phyloP scores from a whole-genome alignment of 257 asterid species.

The Nemophila menziesii region DNA sequence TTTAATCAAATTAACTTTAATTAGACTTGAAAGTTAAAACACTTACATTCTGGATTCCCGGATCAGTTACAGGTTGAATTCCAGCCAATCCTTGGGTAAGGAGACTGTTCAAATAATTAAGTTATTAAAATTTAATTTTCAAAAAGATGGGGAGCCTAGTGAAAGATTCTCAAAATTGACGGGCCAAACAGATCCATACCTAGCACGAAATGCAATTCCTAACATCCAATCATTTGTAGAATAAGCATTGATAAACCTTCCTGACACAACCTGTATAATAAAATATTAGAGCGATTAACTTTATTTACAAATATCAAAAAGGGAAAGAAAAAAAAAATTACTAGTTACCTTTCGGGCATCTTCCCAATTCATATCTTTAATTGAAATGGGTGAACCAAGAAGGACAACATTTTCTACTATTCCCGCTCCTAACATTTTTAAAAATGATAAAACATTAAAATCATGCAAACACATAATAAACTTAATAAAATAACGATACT shows the following conservation, averaged over 20 bases:
- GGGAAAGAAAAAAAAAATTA: background rate
- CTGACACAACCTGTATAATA: slow-evolving; percentile 67
- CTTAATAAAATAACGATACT: slow-evolving; percentile 1
- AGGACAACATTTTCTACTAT: slow-evolving; percentile 86
- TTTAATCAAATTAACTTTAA: background rate
- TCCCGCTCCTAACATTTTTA: slow-evolving; percentile 45
- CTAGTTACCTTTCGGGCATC: slow-evolving; percentile 68
- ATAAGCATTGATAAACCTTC: slow-evolving; percentile 78
- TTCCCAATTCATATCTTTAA: slow-evolving; percentile 82
- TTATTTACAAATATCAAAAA: background rate
- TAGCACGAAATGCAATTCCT: slow-evolving; percentile 91
- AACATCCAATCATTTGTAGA: slow-evolving; percentile 95
- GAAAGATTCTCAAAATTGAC: background rate
- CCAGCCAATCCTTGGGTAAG: slow-evolving; percentile 96
- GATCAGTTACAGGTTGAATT: slow-evolving; percentile 75
- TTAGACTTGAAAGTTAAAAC: background rate
- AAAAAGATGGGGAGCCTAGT: background rate
- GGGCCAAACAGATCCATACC: slow-evolving; percentile 24
- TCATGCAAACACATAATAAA: slow-evolving; percentile 4
- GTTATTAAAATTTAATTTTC: background rate
- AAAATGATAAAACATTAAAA: slow-evolving; percentile 9
- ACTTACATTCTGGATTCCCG: slow-evolving; percentile 80
- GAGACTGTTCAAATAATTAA: slow-evolving; percentile 45
- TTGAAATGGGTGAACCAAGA: slow-evolving; percentile 94
- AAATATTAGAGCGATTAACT: background rate